Base-by-base conservation (phyloP, 495 filamentous ascomycete genomes). In the Tetracladium setigerum region DNA sequence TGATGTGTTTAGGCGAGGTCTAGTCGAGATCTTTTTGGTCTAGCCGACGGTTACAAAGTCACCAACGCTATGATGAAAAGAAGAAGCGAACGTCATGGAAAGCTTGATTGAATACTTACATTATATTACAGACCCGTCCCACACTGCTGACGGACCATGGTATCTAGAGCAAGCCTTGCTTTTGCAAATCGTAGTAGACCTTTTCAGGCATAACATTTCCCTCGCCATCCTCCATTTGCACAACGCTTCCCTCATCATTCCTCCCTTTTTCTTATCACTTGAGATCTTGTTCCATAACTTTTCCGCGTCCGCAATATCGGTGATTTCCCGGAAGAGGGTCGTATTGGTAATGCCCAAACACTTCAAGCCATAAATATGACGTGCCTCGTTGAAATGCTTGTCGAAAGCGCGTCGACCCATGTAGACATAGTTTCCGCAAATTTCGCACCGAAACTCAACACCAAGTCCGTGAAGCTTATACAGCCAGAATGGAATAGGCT, bases 161-260 rank as follows among this genome's bases (percentile, higher is more conserved):
- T 27, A 35, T 39, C 35, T 55, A 86, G 36, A 86, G 68, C 50
- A 87, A 62, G 43, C 83, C 83, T 57, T 84, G 79, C 62, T 83
- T 84, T 65, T 79, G 73, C 61, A 87, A 63, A 65, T 98, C 94
- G 44, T 88, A 77, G 60, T 95, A 98, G 34, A 98, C 88, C 70
- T 94, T 94, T 70, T 95, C 84, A 0, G 94, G 92, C 92, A 98
- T 97, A 22, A 97, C 94, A 61, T 97, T 97, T 37, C 92, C 92
- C 60, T 95, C 85, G 0, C 78, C 86, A 66, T 98, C 92, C 72
- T 98, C 92, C 94, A 97, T 97, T 71, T 98, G 88, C 30, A 95
- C 87, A 1, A 97, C 79, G 39, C 85, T 86, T 24, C 92, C 89
- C 15, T 79, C 81, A 41, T 77, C 75, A 0, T 81, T 74, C 54